phyloP scores from a whole-genome alignment of 495 filamentous ascomycete genomes.

The Lophiostoma macrostomum region DNA sequence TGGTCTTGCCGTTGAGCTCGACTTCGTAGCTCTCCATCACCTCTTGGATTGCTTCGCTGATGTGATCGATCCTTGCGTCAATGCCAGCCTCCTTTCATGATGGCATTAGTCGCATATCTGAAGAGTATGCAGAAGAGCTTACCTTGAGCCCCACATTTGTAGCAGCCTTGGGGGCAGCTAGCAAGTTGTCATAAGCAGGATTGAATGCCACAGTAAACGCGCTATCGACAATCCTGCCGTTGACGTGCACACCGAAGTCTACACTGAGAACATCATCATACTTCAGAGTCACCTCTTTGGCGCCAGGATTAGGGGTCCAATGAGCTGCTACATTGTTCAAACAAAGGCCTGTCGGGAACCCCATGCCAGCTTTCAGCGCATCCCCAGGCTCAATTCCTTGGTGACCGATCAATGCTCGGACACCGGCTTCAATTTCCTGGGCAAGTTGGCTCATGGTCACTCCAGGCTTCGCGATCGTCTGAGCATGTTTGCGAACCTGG shows the following conservation, averaged over 20 bases:
- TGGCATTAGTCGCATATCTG: too few species aligned
- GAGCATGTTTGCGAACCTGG: constrained; percentile 58
- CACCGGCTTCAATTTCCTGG: constrained; percentile 59
- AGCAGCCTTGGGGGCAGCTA: constrained; percentile 59
- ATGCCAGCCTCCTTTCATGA: constrained; percentile 62
- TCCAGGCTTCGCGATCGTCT: constrained; percentile 56
- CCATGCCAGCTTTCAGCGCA: constrained; percentile 56
- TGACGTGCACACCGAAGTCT: constrained; percentile 65
- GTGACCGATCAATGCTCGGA: constrained; percentile 56
- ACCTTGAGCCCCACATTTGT: constrained; percentile 62
- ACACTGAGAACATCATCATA: constrained; percentile 63
- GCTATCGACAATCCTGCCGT: constrained; percentile 63
- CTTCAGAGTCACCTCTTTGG: constrained; percentile 56
- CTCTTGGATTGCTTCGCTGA: constrained; percentile 63
- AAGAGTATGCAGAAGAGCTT: too few species aligned
- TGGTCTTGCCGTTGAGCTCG: constrained; percentile 54
- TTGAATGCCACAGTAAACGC: constrained; percentile 64
- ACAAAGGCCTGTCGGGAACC: constrained; percentile 61
- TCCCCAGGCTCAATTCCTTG: constrained; percentile 58
- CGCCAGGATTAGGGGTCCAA: constrained; percentile 62
- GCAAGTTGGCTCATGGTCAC: constrained; percentile 58
- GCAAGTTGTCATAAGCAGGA: constrained; percentile 58
- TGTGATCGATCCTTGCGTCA: constrained; percentile 59
- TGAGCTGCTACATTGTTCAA: constrained; percentile 62
- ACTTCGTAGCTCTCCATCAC: constrained; percentile 67